Conservation (phyloP, 257 asterid species). For the Solanum bukasovii region DNA sequence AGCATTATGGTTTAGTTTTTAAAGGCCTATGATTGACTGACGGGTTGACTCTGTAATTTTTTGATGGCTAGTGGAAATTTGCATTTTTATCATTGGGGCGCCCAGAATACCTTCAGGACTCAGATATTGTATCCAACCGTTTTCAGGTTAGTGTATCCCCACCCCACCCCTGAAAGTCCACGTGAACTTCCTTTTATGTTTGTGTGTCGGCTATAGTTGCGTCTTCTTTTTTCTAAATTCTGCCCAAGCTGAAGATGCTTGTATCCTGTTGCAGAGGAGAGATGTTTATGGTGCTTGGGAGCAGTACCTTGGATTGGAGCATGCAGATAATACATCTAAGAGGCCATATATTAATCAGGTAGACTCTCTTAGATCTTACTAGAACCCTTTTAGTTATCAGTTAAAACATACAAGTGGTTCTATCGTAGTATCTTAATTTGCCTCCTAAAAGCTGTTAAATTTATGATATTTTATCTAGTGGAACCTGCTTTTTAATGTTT, state of each 20-base stretch:
- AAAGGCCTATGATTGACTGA: background rate
- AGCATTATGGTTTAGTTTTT: background rate
- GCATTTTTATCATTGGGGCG: slow-evolving; percentile 91
- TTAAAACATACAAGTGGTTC: background rate
- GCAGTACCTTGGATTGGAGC: slow-evolving; percentile 96
- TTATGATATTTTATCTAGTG: background rate
- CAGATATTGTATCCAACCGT: slow-evolving; percentile 70
- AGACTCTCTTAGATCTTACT: background rate
- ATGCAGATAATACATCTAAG: slow-evolving; percentile 77
- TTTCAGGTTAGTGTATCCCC: slow-evolving; percentile 60
- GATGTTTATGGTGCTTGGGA: slow-evolving; percentile 96
- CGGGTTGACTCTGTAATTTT: background rate
- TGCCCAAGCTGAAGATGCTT: background rate
- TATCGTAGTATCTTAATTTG: background rate
- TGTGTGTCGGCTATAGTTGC: background rate
- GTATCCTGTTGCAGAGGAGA: slow-evolving; percentile 51
- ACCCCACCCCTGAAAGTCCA: background rate
- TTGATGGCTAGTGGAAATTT: slow-evolving; percentile 72
- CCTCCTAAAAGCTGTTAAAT: background rate
- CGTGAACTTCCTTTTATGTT: background rate
- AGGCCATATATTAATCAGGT: slow-evolving; percentile 80
- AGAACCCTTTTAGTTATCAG: background rate
- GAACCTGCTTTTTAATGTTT: background rate
- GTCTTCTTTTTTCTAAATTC: background rate
- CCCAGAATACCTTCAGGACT: slow-evolving; percentile 87